Evolutionary conservation across 2,329 filamentous ascomycete genomes (phyloP), one percentile per base, ranked within the genome.

Genomic region (Chaetomium sp.): DNA sequence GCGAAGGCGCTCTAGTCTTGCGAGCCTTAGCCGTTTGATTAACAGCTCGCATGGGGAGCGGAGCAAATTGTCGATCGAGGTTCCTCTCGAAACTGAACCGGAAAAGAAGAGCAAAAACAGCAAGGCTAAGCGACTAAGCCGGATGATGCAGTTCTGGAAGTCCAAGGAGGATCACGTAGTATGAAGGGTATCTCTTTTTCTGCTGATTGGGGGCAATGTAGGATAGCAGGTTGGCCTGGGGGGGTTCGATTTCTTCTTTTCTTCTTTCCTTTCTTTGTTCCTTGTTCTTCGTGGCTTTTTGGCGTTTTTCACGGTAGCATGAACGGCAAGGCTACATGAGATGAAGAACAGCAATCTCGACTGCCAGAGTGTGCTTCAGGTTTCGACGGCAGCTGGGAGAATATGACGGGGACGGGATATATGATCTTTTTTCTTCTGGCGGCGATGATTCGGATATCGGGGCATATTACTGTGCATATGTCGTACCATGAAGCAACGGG

Each of bases 101-200:
- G 80, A 82, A 36, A 82, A 80, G 65, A 80, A 78, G 65, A 76
- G 68, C 6, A 84, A 82, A 68, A 66, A 64, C 32, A 88, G 85
- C 75, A 87, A 84, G 68, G 76, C 82, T 40, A 88, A 84, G 68
- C 80, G 87, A 35, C 72, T 91, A 40, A 87, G 88, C 67, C 85
- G 86, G 51, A 78, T 91, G 74, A 84, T 90, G 78, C 84, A 86
- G 64, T 91, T 91, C 69, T 91, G 87, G 87, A 89, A 87, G 71
- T 75, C 77, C 8, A 83, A 79, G 65, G 78, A 79, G 7, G 40
- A 32, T 9, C 54, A 52, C 42, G 46, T 52, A 46, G 44, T 49
- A 12, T 64, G 46, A 53, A 37, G 5, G 11, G 2, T 7, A 9
- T 7, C 0, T 11, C 19, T n/a, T 34, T 37, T 3, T 47, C 7